Conservation (phyloP, 352 stramenopile genomes). For the Phytophthora pluvialis region DNA sequence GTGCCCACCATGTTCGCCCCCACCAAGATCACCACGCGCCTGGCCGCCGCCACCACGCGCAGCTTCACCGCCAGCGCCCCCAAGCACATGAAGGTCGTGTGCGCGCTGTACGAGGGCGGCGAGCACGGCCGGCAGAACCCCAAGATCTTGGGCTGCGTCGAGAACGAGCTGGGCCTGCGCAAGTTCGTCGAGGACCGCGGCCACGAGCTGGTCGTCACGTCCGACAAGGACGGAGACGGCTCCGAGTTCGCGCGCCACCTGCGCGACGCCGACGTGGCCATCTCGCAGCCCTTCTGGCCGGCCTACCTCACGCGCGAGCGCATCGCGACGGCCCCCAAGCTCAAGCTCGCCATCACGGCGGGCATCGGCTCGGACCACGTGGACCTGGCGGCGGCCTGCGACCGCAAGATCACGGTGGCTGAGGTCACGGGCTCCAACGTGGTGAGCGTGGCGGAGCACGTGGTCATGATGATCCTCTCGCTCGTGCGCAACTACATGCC, state of each 20-base stretch:
- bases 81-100: constrained; percentile 46
- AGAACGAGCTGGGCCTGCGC: constrained; percentile 49
- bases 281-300: constrained; percentile 59
- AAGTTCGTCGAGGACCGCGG: constrained; percentile 50
- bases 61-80: constrained; percentile 33
- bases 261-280: constrained; percentile 49
- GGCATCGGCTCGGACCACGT: constrained; percentile 56
- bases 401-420: constrained; percentile 49
- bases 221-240: constrained; percentile 53
- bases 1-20: constrained; percentile 37
- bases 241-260: constrained; percentile 50
- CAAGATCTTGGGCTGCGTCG: constrained; percentile 49
- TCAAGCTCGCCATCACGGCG: constrained; percentile 51
- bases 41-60: constrained; percentile 22
- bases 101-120: constrained; percentile 41
- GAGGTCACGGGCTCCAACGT: constrained; percentile 56
- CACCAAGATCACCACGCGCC: constrained; percentile 27
- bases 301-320: constrained; percentile 55
- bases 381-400: constrained; percentile 46
- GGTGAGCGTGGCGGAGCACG: constrained; percentile 52
- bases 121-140: constrained; percentile 34
- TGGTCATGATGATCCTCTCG: constrained; percentile 52
- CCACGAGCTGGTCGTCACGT: constrained; percentile 51
- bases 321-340: constrained; percentile 49
- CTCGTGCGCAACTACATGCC: constrained; percentile 60